A percentile compares a stretch with the other conserved stretches of the same genome.
Conservation (phyloP, 495 filamentous ascomycete species). For the Chlorociboria aeruginascens region DNA sequence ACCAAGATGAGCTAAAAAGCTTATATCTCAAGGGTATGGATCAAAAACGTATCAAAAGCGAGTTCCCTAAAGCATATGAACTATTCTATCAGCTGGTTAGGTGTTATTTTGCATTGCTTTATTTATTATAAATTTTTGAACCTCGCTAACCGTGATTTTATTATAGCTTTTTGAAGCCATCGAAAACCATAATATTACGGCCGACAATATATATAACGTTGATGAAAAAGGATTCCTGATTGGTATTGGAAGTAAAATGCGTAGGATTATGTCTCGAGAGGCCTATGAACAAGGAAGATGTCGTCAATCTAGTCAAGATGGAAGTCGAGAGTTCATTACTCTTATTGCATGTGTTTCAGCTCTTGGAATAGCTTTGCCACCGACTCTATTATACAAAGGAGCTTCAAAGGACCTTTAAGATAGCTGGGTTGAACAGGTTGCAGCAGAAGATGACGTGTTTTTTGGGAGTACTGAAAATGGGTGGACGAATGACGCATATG, state of each 20-base stretch:
- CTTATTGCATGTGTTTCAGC: conserved; percentile 4
- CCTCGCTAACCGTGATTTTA: background rate
- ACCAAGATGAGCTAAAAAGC: conserved; percentile 4
- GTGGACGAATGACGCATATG: background rate
- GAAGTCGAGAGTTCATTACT: conserved; percentile 1
- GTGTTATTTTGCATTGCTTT: conserved; percentile 1
- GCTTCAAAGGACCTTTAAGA: background rate
- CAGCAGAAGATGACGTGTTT: background rate
- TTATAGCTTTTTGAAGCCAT: background rate
- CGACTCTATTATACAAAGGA: conserved; percentile 5
- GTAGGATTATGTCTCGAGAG: conserved; percentile 18
- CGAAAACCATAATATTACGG: conserved; percentile 4
- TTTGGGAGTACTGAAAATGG: background rate
- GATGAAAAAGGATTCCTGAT: conserved; percentile 6
- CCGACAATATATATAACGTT: conserved; percentile 3
- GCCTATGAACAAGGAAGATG: background rate
- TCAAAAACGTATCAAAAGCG: background rate
- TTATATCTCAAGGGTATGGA: conserved; percentile 5
- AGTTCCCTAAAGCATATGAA: conserved; percentile 3
- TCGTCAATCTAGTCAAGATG: background rate
- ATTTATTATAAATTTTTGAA: background rate
- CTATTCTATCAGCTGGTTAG: too few relatives aligned
- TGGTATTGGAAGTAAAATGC: conserved; percentile 6
- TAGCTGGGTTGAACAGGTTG: background rate
- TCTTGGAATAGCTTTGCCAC: background rate